These are phyloP conservation scores for Trifolium pratense DNA, from an alignment of 306 rosid species.

Conservation along the genomic window DNA sequence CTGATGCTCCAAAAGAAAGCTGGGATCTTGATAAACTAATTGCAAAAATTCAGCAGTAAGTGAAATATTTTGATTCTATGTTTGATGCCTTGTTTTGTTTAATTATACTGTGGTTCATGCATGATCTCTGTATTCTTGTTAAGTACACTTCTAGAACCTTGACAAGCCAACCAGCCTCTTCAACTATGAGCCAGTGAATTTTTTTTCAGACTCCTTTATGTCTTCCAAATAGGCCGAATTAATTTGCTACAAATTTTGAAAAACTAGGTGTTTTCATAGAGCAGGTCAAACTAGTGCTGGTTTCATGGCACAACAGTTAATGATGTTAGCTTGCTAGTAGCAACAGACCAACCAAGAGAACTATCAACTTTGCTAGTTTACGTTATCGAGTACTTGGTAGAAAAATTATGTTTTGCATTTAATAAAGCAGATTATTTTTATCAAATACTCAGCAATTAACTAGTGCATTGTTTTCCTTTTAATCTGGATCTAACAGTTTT, in stretches of 20 bases:
- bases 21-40: constrained; percentile 96
- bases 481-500: constrained; percentile 26
- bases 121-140: constrained; percentile 14
- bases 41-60: constrained; percentile 96
- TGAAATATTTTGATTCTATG: constrained; percentile 40
- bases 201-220: constrained; percentile 8
- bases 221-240: neutral
- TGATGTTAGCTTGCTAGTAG: neutral
- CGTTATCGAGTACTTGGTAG: no score
- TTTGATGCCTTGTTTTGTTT: constrained; percentile 36
- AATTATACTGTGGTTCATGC: constrained; percentile 21
- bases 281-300: neutral
- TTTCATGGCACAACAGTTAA: neutral
- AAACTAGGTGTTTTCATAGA: constrained; percentile 26
- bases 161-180: constrained; percentile 15
- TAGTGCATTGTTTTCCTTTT: constrained; percentile 28
- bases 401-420: constrained; percentile 3
- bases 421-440: neutral
- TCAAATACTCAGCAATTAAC: neutral
- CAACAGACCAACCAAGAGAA: constrained; percentile 2
- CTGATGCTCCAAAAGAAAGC: constrained; percentile 82
- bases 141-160: constrained; percentile 15
- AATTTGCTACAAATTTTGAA: constrained; percentile 11
- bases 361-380: neutral
- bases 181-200: neutral